These are phyloP conservation scores for Infundibulicybe gibba DNA, from an alignment of 768 basidiomycete genomes.

Conservation along the genomic window DNA sequence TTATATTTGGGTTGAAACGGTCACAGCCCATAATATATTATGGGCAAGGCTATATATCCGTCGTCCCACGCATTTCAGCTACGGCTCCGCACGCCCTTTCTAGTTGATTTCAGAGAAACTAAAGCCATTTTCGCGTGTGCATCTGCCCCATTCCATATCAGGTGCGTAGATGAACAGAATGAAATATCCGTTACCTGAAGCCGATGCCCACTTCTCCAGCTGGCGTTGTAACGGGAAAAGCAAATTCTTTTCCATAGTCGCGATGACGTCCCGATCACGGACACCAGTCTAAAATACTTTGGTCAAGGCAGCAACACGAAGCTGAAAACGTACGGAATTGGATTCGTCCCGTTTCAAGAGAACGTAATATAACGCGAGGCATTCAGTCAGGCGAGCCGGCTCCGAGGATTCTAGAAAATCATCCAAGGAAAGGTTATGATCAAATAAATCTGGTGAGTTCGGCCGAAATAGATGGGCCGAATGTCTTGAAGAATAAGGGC, in stretches of 20 bases:
- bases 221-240: slow-evolving; percentile 39
- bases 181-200: slow-evolving; percentile 20
- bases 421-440: slow-evolving; percentile 25
- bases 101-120: slow-evolving; percentile 46
- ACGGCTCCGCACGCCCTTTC: slow-evolving; percentile 44
- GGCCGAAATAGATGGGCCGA: slow-evolving; percentile 60
- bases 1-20: no score
- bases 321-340: slow-evolving; percentile 43
- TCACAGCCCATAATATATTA: no score
- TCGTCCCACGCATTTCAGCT: background rate
- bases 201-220: slow-evolving; percentile 27
- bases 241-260: slow-evolving; percentile 39
- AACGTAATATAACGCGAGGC: slow-evolving; percentile 65
- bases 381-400: slow-evolving; percentile 59
- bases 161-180: background rate
- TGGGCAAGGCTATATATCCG: no score
- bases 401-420: slow-evolving; percentile 56
- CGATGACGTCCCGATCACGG: slow-evolving; percentile 38
- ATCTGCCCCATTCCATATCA: slow-evolving; percentile 17
- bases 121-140: slow-evolving; percentile 30
- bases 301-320: background rate
- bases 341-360: slow-evolving; percentile 52
- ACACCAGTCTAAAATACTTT: slow-evolving; percentile 43
- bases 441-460: slow-evolving; percentile 51
- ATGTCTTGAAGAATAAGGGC: slow-evolving; percentile 47